Evolutionary conservation across 148 eudicot genomes (phyloP).

Genomic region (Arctostaphylos glauca): DNA sequence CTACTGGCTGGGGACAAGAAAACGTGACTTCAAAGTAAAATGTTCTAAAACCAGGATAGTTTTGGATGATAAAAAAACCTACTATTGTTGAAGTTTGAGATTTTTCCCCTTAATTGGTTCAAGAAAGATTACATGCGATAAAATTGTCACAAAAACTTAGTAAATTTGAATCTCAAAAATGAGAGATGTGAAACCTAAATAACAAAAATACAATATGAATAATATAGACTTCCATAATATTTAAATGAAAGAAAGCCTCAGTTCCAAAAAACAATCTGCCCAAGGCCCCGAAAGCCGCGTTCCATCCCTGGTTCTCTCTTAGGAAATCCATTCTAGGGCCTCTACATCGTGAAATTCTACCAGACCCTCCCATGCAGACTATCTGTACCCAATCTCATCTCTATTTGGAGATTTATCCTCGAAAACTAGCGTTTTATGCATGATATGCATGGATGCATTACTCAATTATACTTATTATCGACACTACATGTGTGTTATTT

Average conservation of each 20-base stretch:
- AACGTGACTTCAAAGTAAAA: neutral
- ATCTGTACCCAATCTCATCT: neutral
- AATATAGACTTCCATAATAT: neutral
- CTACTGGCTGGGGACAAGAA: neutral
- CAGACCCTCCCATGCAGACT: neutral
- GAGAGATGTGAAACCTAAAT: neutral
- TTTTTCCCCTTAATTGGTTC: neutral
- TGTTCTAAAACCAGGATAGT: neutral
- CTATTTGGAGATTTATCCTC: neutral
- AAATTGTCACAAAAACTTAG: neutral
- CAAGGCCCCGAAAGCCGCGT: neutral
- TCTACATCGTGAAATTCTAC: neutral
- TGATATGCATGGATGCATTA: neutral
- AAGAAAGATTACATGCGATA: neutral
- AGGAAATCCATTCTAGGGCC: neutral
- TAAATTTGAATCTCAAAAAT: neutral
- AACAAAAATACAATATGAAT: neutral
- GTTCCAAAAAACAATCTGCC: neutral
- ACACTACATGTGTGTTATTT: neutral
- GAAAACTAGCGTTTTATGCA: neutral
- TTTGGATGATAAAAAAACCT: neutral
- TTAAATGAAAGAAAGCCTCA: neutral
- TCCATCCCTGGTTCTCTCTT: neutral
- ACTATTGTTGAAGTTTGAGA: neutral
- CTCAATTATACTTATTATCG: neutral